Evolutionary conservation across 495 filamentous ascomycete genomes (phyloP), one percentile per base, ranked within the genome.

Genomic region (Pyronema domesticum): DNA sequence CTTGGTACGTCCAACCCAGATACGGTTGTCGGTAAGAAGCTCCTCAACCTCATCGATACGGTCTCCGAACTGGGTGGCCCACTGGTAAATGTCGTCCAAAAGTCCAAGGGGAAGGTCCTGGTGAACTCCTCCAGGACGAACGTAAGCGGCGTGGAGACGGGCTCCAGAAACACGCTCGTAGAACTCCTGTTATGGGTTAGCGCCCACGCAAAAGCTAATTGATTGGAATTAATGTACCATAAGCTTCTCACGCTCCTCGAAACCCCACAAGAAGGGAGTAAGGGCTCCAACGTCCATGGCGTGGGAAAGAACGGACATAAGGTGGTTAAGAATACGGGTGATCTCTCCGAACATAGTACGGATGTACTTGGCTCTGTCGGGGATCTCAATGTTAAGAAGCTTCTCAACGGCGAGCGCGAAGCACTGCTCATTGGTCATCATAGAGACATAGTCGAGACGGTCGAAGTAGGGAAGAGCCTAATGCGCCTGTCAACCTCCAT

Each of bases 401-500:
- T 96, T 99, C 76, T 99, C 93, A 51, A 95, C 89, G 37, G 85
- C 93, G 52, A 99, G 74, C 10, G 86, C 78, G 68, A 82, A 99
- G 64, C 89, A 95, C 72, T 99, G 93, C 75, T 99, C 93, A 70
- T 95, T 95, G 58, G 91, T 96, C 91, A 96, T 98, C 93, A 99
- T 99, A 68, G 87, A 94, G 54, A 95, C 89, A 69, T 99, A 99
- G 69, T 99, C 93, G 68, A 99, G 73, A 57, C 93, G 84, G 73
- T 99, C 93, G 67, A 99, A 99, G 73, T 99, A 99, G 35, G 93
- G 93, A 66, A 99, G 73, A 53, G 93, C 93, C 69, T 60, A 15
- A 5, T n/a, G 13, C 14, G n/a, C 36, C 37, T 3, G 13, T 43
- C 37, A 57, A 9, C 15, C 23, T n/a, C 37, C 50, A 37, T 17